These are phyloP conservation scores for Glarea lozoyensis DNA, from an alignment of 495 filamentous ascomycete genomes.

Conservation along the genomic window DNA sequence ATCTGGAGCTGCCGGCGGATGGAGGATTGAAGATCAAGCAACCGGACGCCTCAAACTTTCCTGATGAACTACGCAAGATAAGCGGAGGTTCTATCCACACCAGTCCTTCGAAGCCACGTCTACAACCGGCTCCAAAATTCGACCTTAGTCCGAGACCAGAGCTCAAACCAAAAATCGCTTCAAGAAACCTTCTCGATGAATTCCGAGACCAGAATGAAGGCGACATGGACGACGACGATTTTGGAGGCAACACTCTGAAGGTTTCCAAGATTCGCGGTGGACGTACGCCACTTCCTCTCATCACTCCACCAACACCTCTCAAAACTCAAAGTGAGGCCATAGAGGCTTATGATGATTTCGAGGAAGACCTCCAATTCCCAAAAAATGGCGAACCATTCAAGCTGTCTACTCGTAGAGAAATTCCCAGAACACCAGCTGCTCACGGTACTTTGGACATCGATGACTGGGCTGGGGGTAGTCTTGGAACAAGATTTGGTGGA, in stretches of 20 bases:
- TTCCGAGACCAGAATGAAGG: slow-evolving; percentile 58
- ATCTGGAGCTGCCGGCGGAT: slow-evolving; percentile 63
- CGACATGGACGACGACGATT: slow-evolving; percentile 50
- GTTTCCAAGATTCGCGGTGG: slow-evolving; percentile 47
- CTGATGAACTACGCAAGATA: slow-evolving; percentile 58
- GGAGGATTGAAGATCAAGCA: slow-evolving; percentile 54
- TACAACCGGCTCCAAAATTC: slow-evolving; percentile 20
- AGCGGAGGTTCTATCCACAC: slow-evolving; percentile 31
- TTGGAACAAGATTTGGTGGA: slow-evolving; percentile 80
- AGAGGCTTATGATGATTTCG: slow-evolving; percentile 58
- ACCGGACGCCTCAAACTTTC: slow-evolving; percentile 50
- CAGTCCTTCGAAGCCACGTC: slow-evolving; percentile 32
- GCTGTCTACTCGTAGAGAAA: slow-evolving; percentile 50
- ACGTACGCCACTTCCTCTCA: slow-evolving; percentile 43
- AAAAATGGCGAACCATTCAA: slow-evolving; percentile 44
- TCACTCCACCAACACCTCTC: slow-evolving; percentile 46
- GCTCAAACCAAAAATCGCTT: slow-evolving; percentile 15
- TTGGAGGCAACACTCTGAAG: slow-evolving; percentile 57
- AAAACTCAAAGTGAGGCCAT: slow-evolving; percentile 26
- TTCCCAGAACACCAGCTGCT: slow-evolving; percentile 46
- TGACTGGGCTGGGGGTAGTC: slow-evolving; percentile 87
- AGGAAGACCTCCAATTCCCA: slow-evolving; percentile 70
- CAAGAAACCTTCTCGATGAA: slow-evolving; percentile 37
- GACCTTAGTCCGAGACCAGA: slow-evolving; percentile 13
- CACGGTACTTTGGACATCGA: slow-evolving; percentile 75